Conservation (phyloP, 2,329 filamentous ascomycete genomes). For the Monilinia vaccinii-corymbosi region DNA sequence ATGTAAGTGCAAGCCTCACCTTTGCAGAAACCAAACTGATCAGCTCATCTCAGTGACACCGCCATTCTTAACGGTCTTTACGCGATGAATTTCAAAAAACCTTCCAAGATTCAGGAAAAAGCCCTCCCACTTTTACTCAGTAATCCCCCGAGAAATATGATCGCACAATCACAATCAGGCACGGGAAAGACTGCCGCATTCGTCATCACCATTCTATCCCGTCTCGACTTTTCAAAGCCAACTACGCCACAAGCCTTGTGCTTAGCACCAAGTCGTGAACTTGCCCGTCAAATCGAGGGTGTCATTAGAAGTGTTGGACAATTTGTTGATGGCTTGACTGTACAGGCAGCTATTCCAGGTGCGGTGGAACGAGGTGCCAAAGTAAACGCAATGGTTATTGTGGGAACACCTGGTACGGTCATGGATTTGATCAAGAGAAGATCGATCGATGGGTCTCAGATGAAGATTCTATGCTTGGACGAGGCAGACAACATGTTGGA, state of each 20-base stretch:
- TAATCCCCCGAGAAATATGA: slow-evolving; percentile 86
- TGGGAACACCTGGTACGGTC: slow-evolving; percentile 90
- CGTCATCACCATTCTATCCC: slow-evolving; percentile 81
- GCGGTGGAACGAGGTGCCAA: slow-evolving; percentile 57
- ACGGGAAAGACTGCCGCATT: slow-evolving; percentile 98
- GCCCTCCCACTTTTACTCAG: slow-evolving; percentile 82
- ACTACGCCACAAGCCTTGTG: slow-evolving; percentile 72
- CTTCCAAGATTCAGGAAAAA: slow-evolving; percentile 95
- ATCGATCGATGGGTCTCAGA: slow-evolving; percentile 59
- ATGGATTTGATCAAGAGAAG: slow-evolving; percentile 75
- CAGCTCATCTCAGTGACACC: slow-evolving; percentile 35
- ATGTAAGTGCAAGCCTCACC: slow-evolving; percentile 44
- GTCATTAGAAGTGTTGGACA: slow-evolving; percentile 78
- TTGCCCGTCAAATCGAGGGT: slow-evolving; percentile 86
- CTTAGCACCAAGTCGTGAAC: slow-evolving; percentile 85
- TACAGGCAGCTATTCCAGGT: slow-evolving; percentile 78
- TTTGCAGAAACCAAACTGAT: slow-evolving; percentile 10
- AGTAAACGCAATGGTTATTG: slow-evolving; percentile 70
- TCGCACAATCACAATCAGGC: slow-evolving; percentile 97
- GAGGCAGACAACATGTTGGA: slow-evolving; percentile 99
- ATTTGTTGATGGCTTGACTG: slow-evolving; percentile 66
- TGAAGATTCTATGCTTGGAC: slow-evolving; percentile 83
- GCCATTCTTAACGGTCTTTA: slow-evolving; percentile 69
- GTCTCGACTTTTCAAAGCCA: slow-evolving; percentile 64
- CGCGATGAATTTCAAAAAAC: slow-evolving; percentile 81